phyloP scores from a whole-genome alignment of 202 grass and related monocot species.

The Schoenoplectus tabernaemontani region DNA sequence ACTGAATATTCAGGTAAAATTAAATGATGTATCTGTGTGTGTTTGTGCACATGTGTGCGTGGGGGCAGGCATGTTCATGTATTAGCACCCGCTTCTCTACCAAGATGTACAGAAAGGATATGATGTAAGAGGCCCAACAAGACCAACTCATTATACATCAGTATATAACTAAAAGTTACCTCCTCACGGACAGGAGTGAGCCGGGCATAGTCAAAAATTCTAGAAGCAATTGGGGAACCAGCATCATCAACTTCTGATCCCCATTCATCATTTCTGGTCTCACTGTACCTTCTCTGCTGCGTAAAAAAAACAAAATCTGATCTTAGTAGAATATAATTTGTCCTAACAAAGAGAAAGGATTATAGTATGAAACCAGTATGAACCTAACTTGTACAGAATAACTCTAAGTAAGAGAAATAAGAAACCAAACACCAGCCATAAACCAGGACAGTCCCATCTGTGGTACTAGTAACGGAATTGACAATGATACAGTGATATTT shows the following conservation, averaged over 20 bases:
- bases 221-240: constrained; percentile 34
- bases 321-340: not conserved
- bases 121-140: not conserved
- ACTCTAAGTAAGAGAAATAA: not conserved
- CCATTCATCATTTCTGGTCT: constrained; percentile 39
- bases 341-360: not conserved
- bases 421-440: not conserved
- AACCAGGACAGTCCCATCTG: not conserved
- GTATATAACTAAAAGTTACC: constrained; percentile 28
- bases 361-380: not conserved
- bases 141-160: not conserved
- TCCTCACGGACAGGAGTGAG: constrained; percentile 63
- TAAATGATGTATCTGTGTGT: not conserved
- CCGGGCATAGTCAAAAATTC: constrained; percentile 29
- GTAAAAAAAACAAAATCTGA: not conserved
- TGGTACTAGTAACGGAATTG: not conserved
- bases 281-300: constrained; percentile 31
- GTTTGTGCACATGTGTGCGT: too few relatives aligned
- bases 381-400: not conserved
- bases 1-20: not conserved
- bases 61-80: not conserved
- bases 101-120: not conserved
- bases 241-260: constrained; percentile 53
- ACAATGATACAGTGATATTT: not conserved
- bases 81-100: not conserved